Conservation (phyloP, 2,329 filamentous ascomycete genomes). For the Orbilia javanica region DNA sequence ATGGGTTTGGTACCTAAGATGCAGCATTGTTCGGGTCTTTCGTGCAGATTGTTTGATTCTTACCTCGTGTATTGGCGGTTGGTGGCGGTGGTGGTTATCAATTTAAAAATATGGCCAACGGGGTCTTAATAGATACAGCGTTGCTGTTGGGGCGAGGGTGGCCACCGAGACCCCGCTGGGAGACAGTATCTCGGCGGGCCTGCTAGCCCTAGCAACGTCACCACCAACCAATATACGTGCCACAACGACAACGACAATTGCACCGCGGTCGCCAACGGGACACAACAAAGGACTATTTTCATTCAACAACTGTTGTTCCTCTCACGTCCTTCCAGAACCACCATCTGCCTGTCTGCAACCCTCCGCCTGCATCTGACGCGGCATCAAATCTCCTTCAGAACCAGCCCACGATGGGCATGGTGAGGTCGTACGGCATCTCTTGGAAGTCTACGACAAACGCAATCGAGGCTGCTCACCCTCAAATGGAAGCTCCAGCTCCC, state of each 20-base stretch:
- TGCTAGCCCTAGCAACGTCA: neutral
- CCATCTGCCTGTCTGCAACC: neutral
- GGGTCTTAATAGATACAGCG: neutral
- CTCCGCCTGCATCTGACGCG: neutral
- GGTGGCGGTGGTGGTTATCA: neutral
- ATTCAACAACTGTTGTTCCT: neutral
- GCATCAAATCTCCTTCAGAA: neutral
- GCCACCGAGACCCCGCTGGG: neutral
- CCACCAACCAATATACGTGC: neutral
- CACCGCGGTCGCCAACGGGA: neutral
- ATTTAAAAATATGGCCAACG: too few species aligned
- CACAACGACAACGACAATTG: neutral
- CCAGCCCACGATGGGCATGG: conserved; percentile 37
- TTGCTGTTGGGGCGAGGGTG: neutral
- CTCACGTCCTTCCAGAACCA: neutral
- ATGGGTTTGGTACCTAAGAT: neutral
- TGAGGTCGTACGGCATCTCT: conserved; percentile 19
- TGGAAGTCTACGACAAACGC: conserved; percentile 1
- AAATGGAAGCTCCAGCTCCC: neutral
- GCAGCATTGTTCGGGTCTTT: neutral
- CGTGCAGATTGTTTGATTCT: neutral
- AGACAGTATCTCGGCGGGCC: neutral
- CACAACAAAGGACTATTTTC: conserved; percentile 1
- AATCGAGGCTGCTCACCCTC: neutral
- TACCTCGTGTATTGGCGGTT: neutral